phyloP scores from a whole-genome alignment of 495 filamentous ascomycete species.

The Tetracladium marchalianum region DNA sequence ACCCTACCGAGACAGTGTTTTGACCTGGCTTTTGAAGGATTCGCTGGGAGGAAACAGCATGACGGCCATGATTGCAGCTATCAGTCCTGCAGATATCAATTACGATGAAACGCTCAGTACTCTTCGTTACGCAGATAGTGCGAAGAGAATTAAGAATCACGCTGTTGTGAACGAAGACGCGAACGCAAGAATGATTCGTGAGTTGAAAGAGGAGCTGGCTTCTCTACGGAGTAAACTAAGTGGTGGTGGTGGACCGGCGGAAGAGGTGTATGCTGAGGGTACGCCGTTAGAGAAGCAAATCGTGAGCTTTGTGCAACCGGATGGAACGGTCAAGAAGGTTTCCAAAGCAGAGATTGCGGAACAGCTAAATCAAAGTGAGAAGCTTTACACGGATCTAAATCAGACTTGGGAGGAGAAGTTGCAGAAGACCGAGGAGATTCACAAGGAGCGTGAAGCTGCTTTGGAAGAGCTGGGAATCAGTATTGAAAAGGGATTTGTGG shows the following conservation, averaged over 20 bases:
- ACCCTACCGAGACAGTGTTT: slow-evolving; percentile 91
- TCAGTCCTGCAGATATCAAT: slow-evolving; percentile 98
- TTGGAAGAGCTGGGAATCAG: slow-evolving; percentile 96
- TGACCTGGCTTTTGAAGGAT: slow-evolving; percentile 97
- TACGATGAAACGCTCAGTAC: slow-evolving; percentile 97
- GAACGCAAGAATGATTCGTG: slow-evolving; percentile 96
- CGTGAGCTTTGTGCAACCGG: slow-evolving; percentile 79
- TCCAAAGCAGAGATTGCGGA: slow-evolving; percentile 98
- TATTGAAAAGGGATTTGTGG: slow-evolving; percentile 97
- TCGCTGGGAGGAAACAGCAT: slow-evolving; percentile 97
- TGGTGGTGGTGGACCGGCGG: slow-evolving; percentile 39
- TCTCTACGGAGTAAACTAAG: slow-evolving; percentile 80
- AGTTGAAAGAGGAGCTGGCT: slow-evolving; percentile 90
- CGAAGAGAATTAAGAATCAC: slow-evolving; percentile 99
- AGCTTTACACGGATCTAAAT: slow-evolving; percentile 91
- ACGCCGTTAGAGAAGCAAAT: slow-evolving; percentile 93
- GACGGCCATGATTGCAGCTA: slow-evolving; percentile 99
- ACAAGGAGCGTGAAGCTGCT: slow-evolving; percentile 92
- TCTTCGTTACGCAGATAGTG: slow-evolving; percentile 91
- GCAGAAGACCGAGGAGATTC: slow-evolving; percentile 87
- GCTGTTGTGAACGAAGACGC: slow-evolving; percentile 98
- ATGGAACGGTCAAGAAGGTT: slow-evolving; percentile 86
- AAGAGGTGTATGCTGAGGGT: slow-evolving; percentile 75
- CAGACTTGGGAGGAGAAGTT: slow-evolving; percentile 99
- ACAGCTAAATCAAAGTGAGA: slow-evolving; percentile 90